Evolutionary conservation across 2,329 filamentous ascomycete genomes (phyloP).

Genomic region (Epichloe gansuensis): DNA sequence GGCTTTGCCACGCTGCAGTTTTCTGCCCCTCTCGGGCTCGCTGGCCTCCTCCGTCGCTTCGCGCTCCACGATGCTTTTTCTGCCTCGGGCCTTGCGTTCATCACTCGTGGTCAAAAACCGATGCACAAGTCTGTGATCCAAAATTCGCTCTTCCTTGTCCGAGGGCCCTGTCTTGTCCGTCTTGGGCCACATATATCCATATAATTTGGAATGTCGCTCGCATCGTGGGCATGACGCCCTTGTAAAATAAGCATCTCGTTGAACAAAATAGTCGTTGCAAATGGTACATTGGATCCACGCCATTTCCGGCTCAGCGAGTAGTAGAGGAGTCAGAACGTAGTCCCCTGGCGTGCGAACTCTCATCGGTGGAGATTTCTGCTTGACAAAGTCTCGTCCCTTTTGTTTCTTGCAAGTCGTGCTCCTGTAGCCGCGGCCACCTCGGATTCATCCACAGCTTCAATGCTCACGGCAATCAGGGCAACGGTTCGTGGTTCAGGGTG

Average conservation of each 20-base stretch:
- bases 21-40: slow-evolving; percentile 10
- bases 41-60: slow-evolving; percentile 17
- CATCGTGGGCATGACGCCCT: slow-evolving; percentile 80
- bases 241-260: slow-evolving; percentile 78
- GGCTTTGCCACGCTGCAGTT: slow-evolving; percentile 3
- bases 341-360: slow-evolving; percentile 52
- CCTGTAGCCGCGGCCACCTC: slow-evolving; percentile 4
- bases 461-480: slow-evolving; percentile 14
- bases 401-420: slow-evolving; percentile 15
- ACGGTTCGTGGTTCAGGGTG: slow-evolving; percentile 8
- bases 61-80: slow-evolving; percentile 17
- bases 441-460: slow-evolving; percentile 13
- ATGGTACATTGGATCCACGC: slow-evolving; percentile 85
- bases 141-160: slow-evolving; percentile 59
- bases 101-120: slow-evolving; percentile 66
- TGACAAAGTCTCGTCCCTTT: slow-evolving; percentile 21
- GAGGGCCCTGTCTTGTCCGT: slow-evolving; percentile 66
- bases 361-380: slow-evolving; percentile 21
- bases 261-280: slow-evolving; percentile 73
- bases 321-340: slow-evolving; percentile 67
- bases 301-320: slow-evolving; percentile 63
- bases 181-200: slow-evolving; percentile 93
- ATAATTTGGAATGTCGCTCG: slow-evolving; percentile 89
- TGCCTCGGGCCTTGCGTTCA: slow-evolving; percentile 43
- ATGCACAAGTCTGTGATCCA: slow-evolving; percentile 81